Base-by-base conservation (phyloP, 129 eudicot species). In the Flaveria sonorensis region DNA sequence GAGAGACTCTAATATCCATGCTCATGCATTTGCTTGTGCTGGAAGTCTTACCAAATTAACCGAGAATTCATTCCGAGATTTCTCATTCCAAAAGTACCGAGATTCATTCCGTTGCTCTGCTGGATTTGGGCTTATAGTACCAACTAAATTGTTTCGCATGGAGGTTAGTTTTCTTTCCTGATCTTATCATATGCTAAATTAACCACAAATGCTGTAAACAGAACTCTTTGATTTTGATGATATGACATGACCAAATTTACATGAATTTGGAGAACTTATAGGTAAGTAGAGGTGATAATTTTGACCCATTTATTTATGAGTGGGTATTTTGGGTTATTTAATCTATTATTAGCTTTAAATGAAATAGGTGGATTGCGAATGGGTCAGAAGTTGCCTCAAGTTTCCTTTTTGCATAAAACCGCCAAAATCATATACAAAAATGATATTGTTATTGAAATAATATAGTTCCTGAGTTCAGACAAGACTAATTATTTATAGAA, bases 131-230 rank as follows among this genome's bases (percentile, higher is more conserved):
- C 12, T 93, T 81, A 75, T 93, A 60, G 79, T 93, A 67, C 97
- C 98, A 20, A 88, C 93, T 46, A 85, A 84, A 84, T 70, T 90
- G 72, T 93, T 93, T 61, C 97, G 97, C 68, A 87, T 93, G 96
- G 97, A 93, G 97, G 98, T 93, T 11, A 85, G 87, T 63, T 40
- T 26, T 68, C 57, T 51, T 40, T 52, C 59, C 52, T 69, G 6
- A 16, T 8, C 23, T 74, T 11, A 11, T 50, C 68, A 73, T 43
- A 75, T 64, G 51, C 26, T 7, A 18, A 63, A 18, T 48, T 30
- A n/a, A 30, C 6, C 3, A 4, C 30, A 45, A 36, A 67, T 67
- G 21, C 50, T 40, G 43, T 39, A 32, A 76, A 52, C 23, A 20
- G 24, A 50, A 50, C 4, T 59, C 23, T 10, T 21, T 23, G 32